Evolutionary conservation across 441 rosid species (phyloP).

Genomic region (Adansonia rubrostipa): DNA sequence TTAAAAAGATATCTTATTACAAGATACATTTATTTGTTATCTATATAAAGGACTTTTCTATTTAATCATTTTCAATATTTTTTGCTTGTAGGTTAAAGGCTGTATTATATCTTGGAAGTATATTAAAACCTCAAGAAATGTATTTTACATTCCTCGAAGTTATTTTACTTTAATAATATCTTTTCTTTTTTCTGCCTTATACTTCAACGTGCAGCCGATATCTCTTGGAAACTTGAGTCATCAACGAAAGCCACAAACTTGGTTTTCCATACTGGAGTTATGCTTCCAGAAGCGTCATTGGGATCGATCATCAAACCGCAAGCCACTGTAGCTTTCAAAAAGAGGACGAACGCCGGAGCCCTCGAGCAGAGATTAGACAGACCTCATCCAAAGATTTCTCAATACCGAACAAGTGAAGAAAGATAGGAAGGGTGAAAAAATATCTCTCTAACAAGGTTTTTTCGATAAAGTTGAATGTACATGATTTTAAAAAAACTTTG

Average conservation of each 20-base stretch:
- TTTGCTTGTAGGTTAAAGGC: too few relatives aligned
- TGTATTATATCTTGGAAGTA: too few relatives aligned
- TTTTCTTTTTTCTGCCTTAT: slow-evolving; percentile 19
- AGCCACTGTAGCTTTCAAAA: slow-evolving; percentile 89
- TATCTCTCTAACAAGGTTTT: too few relatives aligned
- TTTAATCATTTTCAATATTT: too few relatives aligned
- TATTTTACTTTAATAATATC: too few relatives aligned
- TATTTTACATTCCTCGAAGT: too few relatives aligned
- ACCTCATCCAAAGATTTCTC: slow-evolving; percentile 74
- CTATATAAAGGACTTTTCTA: too few relatives aligned
- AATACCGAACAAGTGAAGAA: slow-evolving; percentile 40
- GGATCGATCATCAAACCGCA: slow-evolving; percentile 90
- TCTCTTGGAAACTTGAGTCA: slow-evolving; percentile 54
- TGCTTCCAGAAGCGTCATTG: slow-evolving; percentile 61
- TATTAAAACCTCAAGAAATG: too few relatives aligned
- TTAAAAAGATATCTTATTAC: too few relatives aligned
- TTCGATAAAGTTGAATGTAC: too few relatives aligned
- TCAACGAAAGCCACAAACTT: slow-evolving; percentile 70
- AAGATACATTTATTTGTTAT: too few relatives aligned
- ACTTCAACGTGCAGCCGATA: slow-evolving; percentile 66
- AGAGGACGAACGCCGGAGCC: slow-evolving; percentile 66
- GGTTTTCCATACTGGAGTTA: slow-evolving; percentile 77
- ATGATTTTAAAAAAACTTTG: not conserved
- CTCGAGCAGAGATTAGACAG: slow-evolving; percentile 77
- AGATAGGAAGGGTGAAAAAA: slow-evolving; percentile 15